Conservation (phyloP, 352 stramenopile species). For the Aphanomyces cochlioides region DNA sequence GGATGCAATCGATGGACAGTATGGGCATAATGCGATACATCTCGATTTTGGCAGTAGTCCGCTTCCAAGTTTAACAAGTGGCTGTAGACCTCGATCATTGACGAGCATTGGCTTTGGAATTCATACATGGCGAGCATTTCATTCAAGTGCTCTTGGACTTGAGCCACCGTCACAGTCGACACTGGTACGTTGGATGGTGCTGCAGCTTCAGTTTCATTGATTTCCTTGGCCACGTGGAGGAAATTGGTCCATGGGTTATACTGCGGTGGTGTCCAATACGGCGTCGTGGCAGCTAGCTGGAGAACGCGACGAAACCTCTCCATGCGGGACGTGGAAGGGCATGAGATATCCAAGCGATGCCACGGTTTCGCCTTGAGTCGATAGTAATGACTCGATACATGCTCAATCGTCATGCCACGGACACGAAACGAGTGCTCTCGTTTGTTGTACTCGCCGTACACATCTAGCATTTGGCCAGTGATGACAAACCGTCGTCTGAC, state of each 20-base stretch:
- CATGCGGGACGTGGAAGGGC: neutral
- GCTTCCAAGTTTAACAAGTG: constrained; percentile 4
- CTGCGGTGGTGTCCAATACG: neutral
- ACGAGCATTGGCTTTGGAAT: neutral
- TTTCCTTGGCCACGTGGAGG: neutral
- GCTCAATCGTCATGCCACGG: no score
- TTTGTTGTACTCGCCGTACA: no score
- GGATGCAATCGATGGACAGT: neutral
- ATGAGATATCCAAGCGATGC: neutral
- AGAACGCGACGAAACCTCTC: neutral
- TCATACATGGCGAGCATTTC: neutral
- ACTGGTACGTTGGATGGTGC: neutral
- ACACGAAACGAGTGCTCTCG: no score
- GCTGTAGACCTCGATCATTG: neutral
- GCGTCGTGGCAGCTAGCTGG: neutral
- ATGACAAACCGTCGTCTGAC: no score
- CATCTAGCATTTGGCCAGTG: no score
- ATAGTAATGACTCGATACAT: no score
- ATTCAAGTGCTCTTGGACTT: neutral
- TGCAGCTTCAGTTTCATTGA: neutral
- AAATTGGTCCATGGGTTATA: neutral
- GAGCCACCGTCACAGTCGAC: neutral
- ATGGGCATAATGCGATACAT: neutral
- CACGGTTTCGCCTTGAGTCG: no score
- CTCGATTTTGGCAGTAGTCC: neutral